A percentile compares a stretch with the other conserved stretches of the same genome.
Evolutionary conservation across 352 stramenopile genomes (phyloP).

Genomic region (Globisporangium megalacanthum): DNA sequence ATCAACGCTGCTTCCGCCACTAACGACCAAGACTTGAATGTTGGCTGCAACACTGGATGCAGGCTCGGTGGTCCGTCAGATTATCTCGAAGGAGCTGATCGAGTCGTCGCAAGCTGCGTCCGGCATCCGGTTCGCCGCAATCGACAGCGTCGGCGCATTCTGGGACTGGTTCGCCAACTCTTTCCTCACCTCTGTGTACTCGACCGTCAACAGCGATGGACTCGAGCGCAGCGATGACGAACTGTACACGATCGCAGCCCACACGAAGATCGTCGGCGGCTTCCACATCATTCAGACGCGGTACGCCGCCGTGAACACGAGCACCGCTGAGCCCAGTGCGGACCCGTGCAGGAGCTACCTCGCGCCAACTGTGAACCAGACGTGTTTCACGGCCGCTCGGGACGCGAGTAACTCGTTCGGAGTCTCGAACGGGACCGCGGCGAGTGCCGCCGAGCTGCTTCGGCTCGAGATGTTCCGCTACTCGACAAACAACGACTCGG

Average conservation of each 20-base stretch:
- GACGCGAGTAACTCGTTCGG: slow-evolving; percentile 37
- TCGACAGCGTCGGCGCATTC: slow-evolving; percentile 34
- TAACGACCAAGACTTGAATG: too few relatives aligned
- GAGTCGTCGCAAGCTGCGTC: slow-evolving; percentile 29
- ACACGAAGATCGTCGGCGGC: slow-evolving; percentile 56
- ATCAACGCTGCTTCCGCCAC: too few relatives aligned
- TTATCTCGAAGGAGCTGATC: slow-evolving; percentile 51
- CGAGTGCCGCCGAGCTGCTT: slow-evolving; percentile 18
- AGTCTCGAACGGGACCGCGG: slow-evolving; percentile 25
- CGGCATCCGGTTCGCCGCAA: slow-evolving; percentile 29
- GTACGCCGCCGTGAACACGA: slow-evolving; percentile 44
- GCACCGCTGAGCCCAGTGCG: slow-evolving; percentile 22
- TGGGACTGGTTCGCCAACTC: slow-evolving; percentile 67
- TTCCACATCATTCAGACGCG: slow-evolving; percentile 61
- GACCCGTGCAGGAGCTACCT: slow-evolving; percentile 46
- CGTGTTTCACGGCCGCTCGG: slow-evolving; percentile 29
- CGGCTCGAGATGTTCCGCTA: slow-evolving; percentile 61
- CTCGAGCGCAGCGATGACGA: slow-evolving; percentile 13
- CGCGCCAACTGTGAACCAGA: slow-evolving; percentile 26
- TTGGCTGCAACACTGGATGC: neutral
- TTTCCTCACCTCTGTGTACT: slow-evolving; percentile 46
- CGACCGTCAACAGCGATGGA: slow-evolving; percentile 22
- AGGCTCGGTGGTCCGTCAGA: slow-evolving; percentile 50
- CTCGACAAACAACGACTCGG: slow-evolving; percentile 31
- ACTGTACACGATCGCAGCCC: slow-evolving; percentile 53